Conservation (phyloP, 495 filamentous ascomycete genomes). For the Hyphodiscus hymeniophilus region DNA sequence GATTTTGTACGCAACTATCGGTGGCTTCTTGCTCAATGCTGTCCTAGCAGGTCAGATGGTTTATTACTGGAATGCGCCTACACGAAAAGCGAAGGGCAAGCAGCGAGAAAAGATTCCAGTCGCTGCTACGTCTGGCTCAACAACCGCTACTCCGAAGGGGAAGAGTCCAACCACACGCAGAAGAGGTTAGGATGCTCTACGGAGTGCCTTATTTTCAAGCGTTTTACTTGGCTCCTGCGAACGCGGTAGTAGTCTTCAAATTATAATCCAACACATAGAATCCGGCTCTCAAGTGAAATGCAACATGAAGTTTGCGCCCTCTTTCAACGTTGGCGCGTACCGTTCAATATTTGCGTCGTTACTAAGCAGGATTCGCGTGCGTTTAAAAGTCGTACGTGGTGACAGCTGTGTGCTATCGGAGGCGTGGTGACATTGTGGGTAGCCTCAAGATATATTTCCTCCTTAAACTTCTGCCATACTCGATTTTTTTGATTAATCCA, state of each 20-base stretch:
- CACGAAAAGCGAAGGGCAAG: conserved; percentile 11
- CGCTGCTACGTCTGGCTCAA: conserved; percentile 19
- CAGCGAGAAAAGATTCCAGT: conserved; percentile 13
- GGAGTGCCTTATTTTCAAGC: too few relatives aligned
- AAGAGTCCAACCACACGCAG: conserved; percentile 47
- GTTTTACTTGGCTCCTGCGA: conserved; percentile 21
- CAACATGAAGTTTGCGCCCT: too few relatives aligned
- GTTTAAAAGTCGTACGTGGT: too few relatives aligned
- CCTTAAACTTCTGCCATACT: too few relatives aligned
- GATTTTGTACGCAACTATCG: conserved; percentile 88
- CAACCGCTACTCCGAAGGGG: conserved; percentile 33
- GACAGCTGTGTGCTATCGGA: too few relatives aligned
- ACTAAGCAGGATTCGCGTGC: too few relatives aligned
- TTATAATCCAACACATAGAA: background rate
- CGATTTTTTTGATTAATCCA: too few relatives aligned
- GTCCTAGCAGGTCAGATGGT: conserved; percentile 86
- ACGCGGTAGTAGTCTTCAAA: conserved; percentile 19
- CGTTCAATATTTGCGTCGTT: too few relatives aligned
- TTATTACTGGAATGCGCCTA: conserved; percentile 85
- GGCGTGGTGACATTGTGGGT: too few relatives aligned
- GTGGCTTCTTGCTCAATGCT: conserved; percentile 78
- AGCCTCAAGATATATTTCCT: too few relatives aligned
- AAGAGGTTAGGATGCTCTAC: conserved; percentile 30
- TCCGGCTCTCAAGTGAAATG: too few relatives aligned
- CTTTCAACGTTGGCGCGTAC: too few relatives aligned